phyloP scores from a whole-genome alignment of 208 protist species.

The Histomonas meleagridis region DNA sequence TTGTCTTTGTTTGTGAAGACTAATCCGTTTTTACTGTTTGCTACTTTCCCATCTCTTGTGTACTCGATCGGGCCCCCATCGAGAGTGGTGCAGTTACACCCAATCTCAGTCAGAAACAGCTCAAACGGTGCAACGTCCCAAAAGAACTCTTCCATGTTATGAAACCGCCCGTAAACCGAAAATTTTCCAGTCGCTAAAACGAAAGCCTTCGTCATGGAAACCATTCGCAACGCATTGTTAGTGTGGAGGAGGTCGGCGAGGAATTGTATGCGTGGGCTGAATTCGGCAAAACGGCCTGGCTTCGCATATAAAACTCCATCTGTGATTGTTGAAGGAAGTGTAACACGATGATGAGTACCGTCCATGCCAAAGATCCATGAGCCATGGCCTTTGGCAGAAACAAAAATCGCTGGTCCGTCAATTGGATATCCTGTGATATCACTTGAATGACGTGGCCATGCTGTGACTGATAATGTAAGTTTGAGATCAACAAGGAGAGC shows the following conservation, averaged over 20 bases:
- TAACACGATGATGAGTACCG: no score
- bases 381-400: background rate
- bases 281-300: no score
- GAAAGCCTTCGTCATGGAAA: slow-evolving; percentile 11
- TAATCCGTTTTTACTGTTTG: background rate
- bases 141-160: background rate
- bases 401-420: background rate
- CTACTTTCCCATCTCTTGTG: background rate
- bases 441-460: background rate
- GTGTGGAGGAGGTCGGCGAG: background rate
- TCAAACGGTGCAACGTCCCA: slow-evolving; percentile 33
- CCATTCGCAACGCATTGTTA: background rate
- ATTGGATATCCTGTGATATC: background rate
- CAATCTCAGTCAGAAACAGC: background rate
- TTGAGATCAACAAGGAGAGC: background rate
- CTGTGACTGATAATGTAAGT: background rate
- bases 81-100: background rate
- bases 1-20: background rate
- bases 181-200: background rate
- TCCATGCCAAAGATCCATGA: no score
- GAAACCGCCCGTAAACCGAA: background rate
- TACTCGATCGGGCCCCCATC: background rate
- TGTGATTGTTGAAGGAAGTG: no score
- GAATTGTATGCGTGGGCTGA: no score
- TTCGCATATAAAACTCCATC: no score